Percentiles rank a stretch among this genome's conserved stretches.
phyloP scores from a whole-genome alignment of 768 basidiomycete genomes.

The Mycena vitilis region DNA sequence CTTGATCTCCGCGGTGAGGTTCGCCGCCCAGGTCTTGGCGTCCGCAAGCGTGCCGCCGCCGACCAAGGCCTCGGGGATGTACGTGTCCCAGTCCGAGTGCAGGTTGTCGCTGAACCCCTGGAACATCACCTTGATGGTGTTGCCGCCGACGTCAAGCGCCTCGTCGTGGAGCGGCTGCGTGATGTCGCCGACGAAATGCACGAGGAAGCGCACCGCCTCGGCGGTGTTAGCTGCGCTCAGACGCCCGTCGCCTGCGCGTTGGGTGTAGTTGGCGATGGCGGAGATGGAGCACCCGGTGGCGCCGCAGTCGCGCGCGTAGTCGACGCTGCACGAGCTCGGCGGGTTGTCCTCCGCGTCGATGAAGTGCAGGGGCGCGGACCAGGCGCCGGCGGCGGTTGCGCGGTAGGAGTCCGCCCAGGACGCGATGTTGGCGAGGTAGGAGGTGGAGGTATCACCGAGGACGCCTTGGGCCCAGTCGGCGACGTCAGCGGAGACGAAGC shows the following conservation, averaged over 20 bases:
- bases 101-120: constrained; percentile 41
- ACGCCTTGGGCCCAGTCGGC: constrained; percentile 39
- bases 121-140: constrained; percentile 39
- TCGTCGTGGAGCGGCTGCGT: constrained; percentile 46
- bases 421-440: constrained; percentile 43
- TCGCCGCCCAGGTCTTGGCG: constrained; percentile 37
- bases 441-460: constrained; percentile 30
- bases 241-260: constrained; percentile 43
- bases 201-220: constrained; percentile 51
- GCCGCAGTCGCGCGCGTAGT: constrained; percentile 48
- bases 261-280: constrained; percentile 55
- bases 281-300: constrained; percentile 38
- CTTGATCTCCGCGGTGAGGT: constrained; percentile 43
- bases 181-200: constrained; percentile 45
- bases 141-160: constrained; percentile 43
- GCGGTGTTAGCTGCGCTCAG: constrained; percentile 43
- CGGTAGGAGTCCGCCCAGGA: constrained; percentile 36
- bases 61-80: constrained; percentile 34
- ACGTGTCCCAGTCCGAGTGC: constrained; percentile 42
- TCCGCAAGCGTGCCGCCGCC: constrained; percentile 36
- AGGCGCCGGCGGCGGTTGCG: constrained; percentile 27
- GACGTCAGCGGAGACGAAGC: constrained; percentile 38
- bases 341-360: constrained; percentile 49
- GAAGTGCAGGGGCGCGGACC: constrained; percentile 45
- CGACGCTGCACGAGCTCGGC: constrained; percentile 47